Percentiles rank a stretch among this genome's conserved stretches.
Conservation (phyloP, 805 yeast species). For the Debaryomyces castellii region DNA sequence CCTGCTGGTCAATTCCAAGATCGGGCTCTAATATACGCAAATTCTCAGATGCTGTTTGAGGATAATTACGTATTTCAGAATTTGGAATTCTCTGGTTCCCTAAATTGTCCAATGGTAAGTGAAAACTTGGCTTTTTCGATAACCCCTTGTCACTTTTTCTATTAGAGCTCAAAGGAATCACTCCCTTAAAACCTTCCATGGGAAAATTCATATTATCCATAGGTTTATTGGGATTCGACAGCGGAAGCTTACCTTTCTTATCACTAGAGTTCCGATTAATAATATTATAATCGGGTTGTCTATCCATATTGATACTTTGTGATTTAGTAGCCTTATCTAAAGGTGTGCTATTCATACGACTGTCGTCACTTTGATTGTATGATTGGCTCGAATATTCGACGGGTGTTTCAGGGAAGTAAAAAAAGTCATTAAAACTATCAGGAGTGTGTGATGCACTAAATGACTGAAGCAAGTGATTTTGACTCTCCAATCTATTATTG, state of each 20-base stretch:
- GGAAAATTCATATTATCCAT: background rate
- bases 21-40: conserved; percentile 15
- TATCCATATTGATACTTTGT: too few species aligned
- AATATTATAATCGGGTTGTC: background rate
- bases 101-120: conserved; percentile 24
- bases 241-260: background rate
- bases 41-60: conserved; percentile 6
- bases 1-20: conserved; percentile 8
- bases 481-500: background rate
- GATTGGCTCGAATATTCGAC: background rate
- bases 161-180: background rate
- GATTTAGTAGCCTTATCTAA: background rate
- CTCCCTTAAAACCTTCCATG: background rate
- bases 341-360: background rate
- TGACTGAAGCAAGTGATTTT: background rate
- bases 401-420: conserved; percentile 3
- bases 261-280: background rate
- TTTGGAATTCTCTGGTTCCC: conserved; percentile 6
- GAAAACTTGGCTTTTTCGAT: conserved; percentile 24
- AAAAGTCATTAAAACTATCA: conserved; percentile 5
- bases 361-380: background rate
- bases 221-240: conserved; percentile 1
- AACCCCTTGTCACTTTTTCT: conserved; percentile 7
- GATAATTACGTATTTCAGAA: background rate
- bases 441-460: conserved; percentile 1